Evolutionary conservation across 345 rosid genomes (phyloP), one percentile per base, ranked within the genome.

Genomic region (Arabidopsis suecica): DNA sequence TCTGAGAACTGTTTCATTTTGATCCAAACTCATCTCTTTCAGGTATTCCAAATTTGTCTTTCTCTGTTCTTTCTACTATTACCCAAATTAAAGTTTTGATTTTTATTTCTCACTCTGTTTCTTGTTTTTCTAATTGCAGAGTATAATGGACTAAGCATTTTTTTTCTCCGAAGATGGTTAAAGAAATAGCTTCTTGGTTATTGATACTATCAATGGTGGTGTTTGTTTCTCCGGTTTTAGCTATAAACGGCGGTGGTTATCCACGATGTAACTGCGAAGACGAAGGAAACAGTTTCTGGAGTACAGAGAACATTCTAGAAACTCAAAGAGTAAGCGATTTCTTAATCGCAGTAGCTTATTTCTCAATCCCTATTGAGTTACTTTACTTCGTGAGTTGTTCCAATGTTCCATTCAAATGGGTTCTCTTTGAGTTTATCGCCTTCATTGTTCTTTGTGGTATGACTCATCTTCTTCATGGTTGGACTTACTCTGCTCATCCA

Each of bases 381-480:
- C 92, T 95, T 33, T 95, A 92, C 88, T 95, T 95, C 66, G 87
- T 95, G 33, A 95, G 99, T 85, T 95, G 97, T 82, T 89, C 98
- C 14, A 92, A 87, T 41, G 73, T 95, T 10, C 99, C 99, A 5
- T 95, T 95, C 86, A 95, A 92, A 83, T 95, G 99, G 97, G 99
- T 95, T 37, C 93, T 95, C 22, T 80, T 86, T 65, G 84, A 95
- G 74, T 95, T 95, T 85, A 95, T 91, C 25, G 91, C 99, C 69
- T 95, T 95, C 89, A 95, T 95, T 77, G 98, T 95, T 32, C 92
- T 95, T 1, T 92, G 99, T 72, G 99, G 99, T 18, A 73, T 95
- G 93, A 92, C 99, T 72, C 99, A 95, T 82, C 84, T 95, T 80
- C 89, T 95, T 68, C 89, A 95, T 56, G 99, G 98, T 14, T 92